Base-by-base conservation (phyloP, 1,284 basidiomycete species). In the Irpex rosettiformis region DNA sequence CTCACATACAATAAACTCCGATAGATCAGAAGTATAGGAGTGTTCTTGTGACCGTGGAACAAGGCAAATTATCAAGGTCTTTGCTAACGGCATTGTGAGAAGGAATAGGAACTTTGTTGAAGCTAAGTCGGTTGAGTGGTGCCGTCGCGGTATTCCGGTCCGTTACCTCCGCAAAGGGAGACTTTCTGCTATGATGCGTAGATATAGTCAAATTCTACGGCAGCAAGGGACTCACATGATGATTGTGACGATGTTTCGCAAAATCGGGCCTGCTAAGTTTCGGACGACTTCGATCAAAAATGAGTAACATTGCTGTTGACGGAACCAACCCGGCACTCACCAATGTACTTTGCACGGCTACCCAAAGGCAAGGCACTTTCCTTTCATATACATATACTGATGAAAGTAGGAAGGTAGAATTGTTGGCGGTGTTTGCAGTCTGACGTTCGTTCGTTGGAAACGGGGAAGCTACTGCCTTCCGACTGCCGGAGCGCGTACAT, bases 31-130 rank as follows among this genome's bases (percentile, higher is more conserved):
- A 37, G 33, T 37, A 16, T 11, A 16, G 16, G 33, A 11, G 16
- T 45, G 43, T 45, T n/a, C 43, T 45, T 45, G 43, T 45, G 43
- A 45, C 43, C 43, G 43, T 45, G 43, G 43, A 45, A 45, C n/a
- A 45, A n/a, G 21, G 43, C n/a, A n/a, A n/a, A n/a, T n/a, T 18
- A 45, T 45, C 43, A 45, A 18, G 43, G 7, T 37, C 33, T 37
- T 37, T 37, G 33, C 16, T 37, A 8, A 37, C 5, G 33, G 33
- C 33, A 37, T 16, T 16, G 33, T 37, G 16, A 16, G 33, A 37
- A 37, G 10, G 33, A 37, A 16, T 16, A 11, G 16, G 16, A 37
- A n/a, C n/a, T n/a, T n/a, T n/a, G n/a, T n/a, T n/a, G n/a, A n/a
- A n/a, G n/a, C n/a, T n/a, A n/a, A 37, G 33, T 16, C 33, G 33